A percentile compares a stretch with the other conserved stretches of the same genome.
These are phyloP conservation scores for Lichtheimia corymbifera DNA, from an alignment of 371 early-diverging fungal species.

Conservation along the genomic window DNA sequence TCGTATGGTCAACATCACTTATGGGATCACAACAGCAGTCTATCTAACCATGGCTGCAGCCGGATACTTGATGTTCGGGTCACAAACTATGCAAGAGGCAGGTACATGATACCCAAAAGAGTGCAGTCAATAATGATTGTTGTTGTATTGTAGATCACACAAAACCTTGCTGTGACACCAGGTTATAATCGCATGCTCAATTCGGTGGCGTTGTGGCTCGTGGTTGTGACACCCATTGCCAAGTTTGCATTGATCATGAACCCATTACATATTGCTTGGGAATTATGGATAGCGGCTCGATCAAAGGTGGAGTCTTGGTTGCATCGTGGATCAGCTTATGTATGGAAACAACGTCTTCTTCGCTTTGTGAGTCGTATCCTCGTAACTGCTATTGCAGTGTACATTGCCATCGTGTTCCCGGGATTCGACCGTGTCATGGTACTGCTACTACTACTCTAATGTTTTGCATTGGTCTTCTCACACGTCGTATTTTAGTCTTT, in stretches of 20 bases:
- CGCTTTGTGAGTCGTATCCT: slow-evolving; percentile 13
- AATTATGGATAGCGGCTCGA: slow-evolving; percentile 22
- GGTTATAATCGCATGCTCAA: slow-evolving; percentile 27
- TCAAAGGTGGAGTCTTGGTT: slow-evolving; percentile 18
- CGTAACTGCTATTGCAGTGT: slow-evolving; percentile 21
- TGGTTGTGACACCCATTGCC: slow-evolving; percentile 27
- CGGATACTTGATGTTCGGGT: slow-evolving; percentile 81
- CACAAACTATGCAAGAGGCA: slow-evolving; percentile 55
- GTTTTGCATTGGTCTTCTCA: not conserved
- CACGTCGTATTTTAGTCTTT: slow-evolving; percentile 19
- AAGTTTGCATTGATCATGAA: slow-evolving; percentile 50
- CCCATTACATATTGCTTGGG: slow-evolving; percentile 57
- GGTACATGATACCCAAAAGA: slow-evolving; percentile 58
- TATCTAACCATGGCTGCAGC: slow-evolving; percentile 36
- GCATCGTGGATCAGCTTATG: not conserved
- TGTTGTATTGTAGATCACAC: slow-evolving; percentile 51
- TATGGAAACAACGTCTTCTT: slow-evolving; percentile 18
- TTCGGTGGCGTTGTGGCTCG: slow-evolving; percentile 24
- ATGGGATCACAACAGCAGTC: slow-evolving; percentile 26
- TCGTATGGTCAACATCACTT: slow-evolving; percentile 37
- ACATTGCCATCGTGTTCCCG: slow-evolving; percentile 58
- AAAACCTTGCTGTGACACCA: slow-evolving; percentile 51
- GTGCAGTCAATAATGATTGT: slow-evolving; percentile 31
- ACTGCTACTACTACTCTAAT: not conserved
- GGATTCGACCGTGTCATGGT: slow-evolving; percentile 69